Conservation (phyloP, 129 eudicot genomes). For the Gnaphalium uliginosum region DNA sequence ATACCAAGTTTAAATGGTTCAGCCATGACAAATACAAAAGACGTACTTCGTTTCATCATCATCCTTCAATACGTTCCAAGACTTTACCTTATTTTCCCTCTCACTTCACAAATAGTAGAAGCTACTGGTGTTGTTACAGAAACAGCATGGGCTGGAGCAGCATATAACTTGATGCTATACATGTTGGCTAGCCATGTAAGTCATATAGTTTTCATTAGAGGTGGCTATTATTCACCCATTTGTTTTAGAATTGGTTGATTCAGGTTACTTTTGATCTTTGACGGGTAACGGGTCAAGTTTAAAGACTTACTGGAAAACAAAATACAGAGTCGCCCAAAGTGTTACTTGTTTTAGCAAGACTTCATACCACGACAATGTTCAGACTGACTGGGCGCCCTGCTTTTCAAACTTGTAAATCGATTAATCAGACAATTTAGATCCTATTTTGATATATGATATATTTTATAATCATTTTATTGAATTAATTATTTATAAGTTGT, state of each 20-base stretch:
- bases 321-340: too few species aligned
- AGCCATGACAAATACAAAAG: slow-evolving; percentile 77
- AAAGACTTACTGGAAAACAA: neutral
- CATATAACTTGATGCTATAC: slow-evolving; percentile 81
- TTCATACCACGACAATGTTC: too few species aligned
- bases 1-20: slow-evolving; percentile 81
- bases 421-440: too few species aligned
- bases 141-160: slow-evolving; percentile 94
- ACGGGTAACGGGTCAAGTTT: neutral
- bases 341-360: too few species aligned
- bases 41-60: slow-evolving; percentile 72
- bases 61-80: slow-evolving; percentile 81
- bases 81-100: slow-evolving; percentile 70
- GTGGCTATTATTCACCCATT: slow-evolving; percentile 1
- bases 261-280: neutral
- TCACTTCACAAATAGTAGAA: slow-evolving; percentile 67
- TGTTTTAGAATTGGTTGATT: neutral
- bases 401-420: too few species aligned
- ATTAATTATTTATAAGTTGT: neutral
- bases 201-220: slow-evolving; percentile 6
- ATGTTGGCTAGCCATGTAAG: slow-evolving; percentile 92
- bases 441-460: neutral
- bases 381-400: too few species aligned
- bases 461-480: neutral
- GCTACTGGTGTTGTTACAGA: slow-evolving; percentile 80